Evolutionary conservation across 257 asterid species (phyloP).

Genomic region (Eustoma russellianum): DNA sequence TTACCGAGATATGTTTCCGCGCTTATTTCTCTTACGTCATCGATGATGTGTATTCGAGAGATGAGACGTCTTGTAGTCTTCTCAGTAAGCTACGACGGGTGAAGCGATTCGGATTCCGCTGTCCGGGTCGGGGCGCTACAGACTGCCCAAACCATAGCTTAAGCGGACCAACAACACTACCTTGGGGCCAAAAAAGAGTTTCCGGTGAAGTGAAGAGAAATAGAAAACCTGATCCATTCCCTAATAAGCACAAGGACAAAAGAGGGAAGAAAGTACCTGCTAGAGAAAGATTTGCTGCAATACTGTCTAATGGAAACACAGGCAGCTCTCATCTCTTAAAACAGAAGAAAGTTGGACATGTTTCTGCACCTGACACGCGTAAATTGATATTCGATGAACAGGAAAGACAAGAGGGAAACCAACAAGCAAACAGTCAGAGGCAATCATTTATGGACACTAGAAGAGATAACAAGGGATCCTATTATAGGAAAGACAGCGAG

Average conservation of each 20-base stretch:
- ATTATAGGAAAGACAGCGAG: constrained; percentile 22
- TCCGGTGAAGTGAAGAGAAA: constrained; percentile 22
- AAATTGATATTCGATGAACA: constrained; percentile 16
- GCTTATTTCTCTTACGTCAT: no score
- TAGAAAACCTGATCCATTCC: constrained; percentile 24
- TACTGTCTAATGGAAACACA: constrained; percentile 23
- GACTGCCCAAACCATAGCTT: constrained; percentile 17
- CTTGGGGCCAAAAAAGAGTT: constrained; percentile 38
- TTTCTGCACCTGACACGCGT: constrained; percentile 22
- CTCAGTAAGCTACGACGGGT: no score
- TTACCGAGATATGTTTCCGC: no score
- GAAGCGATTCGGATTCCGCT: no score
- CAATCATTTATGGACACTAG: constrained; percentile 24
- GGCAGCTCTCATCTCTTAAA: constrained; percentile 39
- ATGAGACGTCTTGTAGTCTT: no score
- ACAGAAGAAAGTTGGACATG: constrained; percentile 27
- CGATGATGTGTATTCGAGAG: no score
- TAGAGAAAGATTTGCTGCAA: constrained; percentile 33
- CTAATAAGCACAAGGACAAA: constrained; percentile 19
- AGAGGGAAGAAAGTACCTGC: constrained; percentile 25
- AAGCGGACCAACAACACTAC: no score
- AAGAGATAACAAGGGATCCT: constrained; percentile 19
- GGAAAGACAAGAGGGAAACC: constrained; percentile 29
- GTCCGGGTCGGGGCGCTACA: no score
- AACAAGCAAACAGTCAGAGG: constrained; percentile 25